These are phyloP conservation scores for Cercospora sojina DNA, from an alignment of 2,329 filamentous ascomycete genomes.

Conservation along the genomic window DNA sequence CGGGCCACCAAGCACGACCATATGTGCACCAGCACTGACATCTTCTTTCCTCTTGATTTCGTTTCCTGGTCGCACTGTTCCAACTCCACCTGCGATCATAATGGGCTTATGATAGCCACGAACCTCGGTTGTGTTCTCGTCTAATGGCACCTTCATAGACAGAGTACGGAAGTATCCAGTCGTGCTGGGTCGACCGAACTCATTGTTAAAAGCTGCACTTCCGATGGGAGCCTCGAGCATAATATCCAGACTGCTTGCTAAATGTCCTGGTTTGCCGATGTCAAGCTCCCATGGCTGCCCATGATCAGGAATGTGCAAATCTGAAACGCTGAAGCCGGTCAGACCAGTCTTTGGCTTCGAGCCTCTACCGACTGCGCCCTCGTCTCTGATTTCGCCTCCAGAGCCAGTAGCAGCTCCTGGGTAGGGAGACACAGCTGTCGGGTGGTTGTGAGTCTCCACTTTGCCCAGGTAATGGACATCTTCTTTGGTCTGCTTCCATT, in stretches of 20 bases:
- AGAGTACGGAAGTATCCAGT: conserved; percentile 90
- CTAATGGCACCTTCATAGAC: conserved; percentile 65
- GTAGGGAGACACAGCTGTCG: conserved; percentile 91
- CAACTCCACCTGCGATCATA: conserved; percentile 95
- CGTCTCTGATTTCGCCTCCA: conserved; percentile 92
- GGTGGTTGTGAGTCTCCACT: conserved; percentile 97
- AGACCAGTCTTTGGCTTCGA: conserved; percentile 92
- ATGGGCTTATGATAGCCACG: conserved; percentile 97
- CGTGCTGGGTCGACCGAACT: conserved; percentile 88
- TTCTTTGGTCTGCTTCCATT: conserved; percentile 86
- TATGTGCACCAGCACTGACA: conserved; percentile 82
- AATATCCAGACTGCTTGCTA: conserved; percentile 91
- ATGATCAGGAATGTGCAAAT: conserved; percentile 82
- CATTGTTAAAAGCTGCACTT: conserved; percentile 94
- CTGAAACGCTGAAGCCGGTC: conserved; percentile 90
- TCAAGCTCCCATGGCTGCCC: conserved; percentile 86
- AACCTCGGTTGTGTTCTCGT: conserved; percentile 64
- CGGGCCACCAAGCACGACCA: conserved; percentile 90
- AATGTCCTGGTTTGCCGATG: conserved; percentile 84
- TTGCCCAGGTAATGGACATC: conserved; percentile 84
- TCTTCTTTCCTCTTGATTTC: conserved; percentile 78
- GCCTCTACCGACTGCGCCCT: conserved; percentile 88
- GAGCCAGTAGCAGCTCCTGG: conserved; percentile 92
- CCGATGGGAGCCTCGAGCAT: conserved; percentile 97
- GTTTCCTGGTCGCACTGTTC: conserved; percentile 85